These are phyloP conservation scores for Saprolegnia parasitica DNA, from an alignment of 352 stramenopile species.

Conservation along the genomic window DNA sequence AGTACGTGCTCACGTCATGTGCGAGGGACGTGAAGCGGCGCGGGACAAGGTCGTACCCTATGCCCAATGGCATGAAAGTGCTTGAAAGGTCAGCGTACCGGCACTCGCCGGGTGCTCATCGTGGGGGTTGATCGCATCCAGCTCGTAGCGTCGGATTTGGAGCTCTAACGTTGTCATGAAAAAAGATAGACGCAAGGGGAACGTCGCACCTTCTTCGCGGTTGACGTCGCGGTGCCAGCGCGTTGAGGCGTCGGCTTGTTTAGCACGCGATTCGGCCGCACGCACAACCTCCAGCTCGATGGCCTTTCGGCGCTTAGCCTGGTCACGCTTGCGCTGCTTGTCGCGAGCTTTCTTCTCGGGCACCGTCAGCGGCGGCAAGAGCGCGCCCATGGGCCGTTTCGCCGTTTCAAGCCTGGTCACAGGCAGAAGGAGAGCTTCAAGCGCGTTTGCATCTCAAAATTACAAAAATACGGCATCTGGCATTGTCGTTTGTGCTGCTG, in stretches of 20 bases:
- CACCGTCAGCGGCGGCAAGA: background rate
- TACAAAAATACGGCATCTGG: too few species aligned
- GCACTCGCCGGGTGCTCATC: conserved; percentile 45
- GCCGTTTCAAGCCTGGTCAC: background rate
- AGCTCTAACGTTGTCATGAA: conserved; percentile 33
- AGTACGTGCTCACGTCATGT: conserved; percentile 29
- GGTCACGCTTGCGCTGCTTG: conserved; percentile 46
- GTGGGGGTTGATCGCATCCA: conserved; percentile 53
- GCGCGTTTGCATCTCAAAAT: too few species aligned
- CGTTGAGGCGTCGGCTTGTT: conserved; percentile 5
- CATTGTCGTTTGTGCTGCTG: too few species aligned
- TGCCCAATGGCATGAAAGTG: background rate
- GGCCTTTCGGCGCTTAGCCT: conserved; percentile 41
- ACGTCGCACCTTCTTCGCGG: conserved; percentile 44
- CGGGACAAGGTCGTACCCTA: conserved; percentile 42
- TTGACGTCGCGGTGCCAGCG: conserved; percentile 46
- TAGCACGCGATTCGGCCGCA: conserved; percentile 33
- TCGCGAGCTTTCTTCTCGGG: conserved; percentile 52
- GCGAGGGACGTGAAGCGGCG: background rate
- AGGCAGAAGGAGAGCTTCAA: too few species aligned
- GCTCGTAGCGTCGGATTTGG: conserved; percentile 51
- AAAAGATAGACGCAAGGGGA: background rate
- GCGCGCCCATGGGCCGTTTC: background rate
- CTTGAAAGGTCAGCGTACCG: conserved; percentile 5
- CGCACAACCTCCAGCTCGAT: conserved; percentile 29